Base-by-base conservation (phyloP, 2,329 filamentous ascomycete species). In the Arachnomyces sp. region DNA sequence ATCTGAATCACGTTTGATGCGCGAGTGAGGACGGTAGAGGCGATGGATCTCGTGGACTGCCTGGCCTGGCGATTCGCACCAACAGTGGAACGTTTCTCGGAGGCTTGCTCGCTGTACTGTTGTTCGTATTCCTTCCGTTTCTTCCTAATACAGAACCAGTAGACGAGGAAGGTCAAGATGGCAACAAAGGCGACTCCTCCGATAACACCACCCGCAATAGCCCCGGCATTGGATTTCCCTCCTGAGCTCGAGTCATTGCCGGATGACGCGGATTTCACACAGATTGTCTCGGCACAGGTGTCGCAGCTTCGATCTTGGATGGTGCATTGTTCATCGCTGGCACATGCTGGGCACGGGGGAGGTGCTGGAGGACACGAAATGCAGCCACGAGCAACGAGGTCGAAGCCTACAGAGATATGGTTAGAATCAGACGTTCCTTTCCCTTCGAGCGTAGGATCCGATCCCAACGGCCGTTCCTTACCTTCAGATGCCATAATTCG, bases 1-100 rank as follows among this genome's bases (percentile, higher is more conserved):
- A 98, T 98, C 66, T 96, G 92, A 55, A 98, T 98, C 59, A 98
- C 90, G 69, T 98, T 98, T 56, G 92, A 96, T 36, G 92, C 92
- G 46, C 92, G 81, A 13, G 92, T 96, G 45, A 95, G 76, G 43
- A 96, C 88, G 17, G 90, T 96, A 7, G 89, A 95, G 12, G 92
- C 92, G 58, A 98, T 87, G 9, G 90, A 96, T 55, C 83, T 77
- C n/a, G 85, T 84, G 8, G 89, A 92, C 40, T 83, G 77, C 51
- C 88, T 74, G 49, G 80, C 73, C 51, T 77, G 74, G 48, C 73
- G 62, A 49, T 70, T 66, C 50, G 70, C 71, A 42, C 61, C 70
- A 57, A 72, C 74, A 57, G 79, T 77, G 50, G 82, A 66, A 48
- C 66, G 59, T 45, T 72, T 70, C 48, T 77, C 69, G 30, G 72